These are phyloP conservation scores for Nothopassalora personata DNA, from an alignment of 2,329 filamentous ascomycete species.

Conservation along the genomic window DNA sequence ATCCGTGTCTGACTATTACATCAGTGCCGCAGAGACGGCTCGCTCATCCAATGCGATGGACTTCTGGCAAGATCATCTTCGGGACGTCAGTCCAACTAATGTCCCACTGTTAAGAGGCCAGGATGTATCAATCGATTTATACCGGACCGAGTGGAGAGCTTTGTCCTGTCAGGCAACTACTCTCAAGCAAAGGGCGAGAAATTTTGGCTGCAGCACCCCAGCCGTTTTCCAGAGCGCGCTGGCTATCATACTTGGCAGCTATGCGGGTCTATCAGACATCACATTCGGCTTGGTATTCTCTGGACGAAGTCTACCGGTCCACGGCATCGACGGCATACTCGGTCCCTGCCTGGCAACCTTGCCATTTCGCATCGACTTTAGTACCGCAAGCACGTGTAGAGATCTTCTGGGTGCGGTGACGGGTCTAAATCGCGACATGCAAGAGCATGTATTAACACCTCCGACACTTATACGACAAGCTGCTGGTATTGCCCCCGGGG, in stretches of 20 bases:
- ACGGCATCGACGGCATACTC: conserved; percentile 64
- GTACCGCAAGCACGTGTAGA: conserved; percentile 45
- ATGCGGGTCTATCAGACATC: conserved; percentile 62
- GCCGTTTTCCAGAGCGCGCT: conserved; percentile 71
- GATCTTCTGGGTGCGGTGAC: conserved; percentile 64
- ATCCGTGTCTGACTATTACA: conserved; percentile 51
- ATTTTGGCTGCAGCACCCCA: conserved; percentile 54
- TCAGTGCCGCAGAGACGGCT: conserved; percentile 11
- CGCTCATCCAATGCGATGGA: conserved; percentile 43
- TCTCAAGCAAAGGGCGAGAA: conserved; percentile 9
- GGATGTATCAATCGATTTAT: conserved; percentile 13
- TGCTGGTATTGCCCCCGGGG: conserved; percentile 50
- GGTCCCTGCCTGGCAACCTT: conserved; percentile 76
- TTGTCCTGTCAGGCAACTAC: conserved; percentile 8
- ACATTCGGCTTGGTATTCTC: conserved; percentile 76
- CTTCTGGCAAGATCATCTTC: conserved; percentile 67
- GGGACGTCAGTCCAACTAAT: conserved; percentile 48
- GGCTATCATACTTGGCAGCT: conserved; percentile 58
- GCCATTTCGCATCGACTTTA: conserved; percentile 62
- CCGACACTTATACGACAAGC: conserved; percentile 64
- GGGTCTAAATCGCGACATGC: conserved; percentile 56
- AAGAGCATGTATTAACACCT: conserved; percentile 60
- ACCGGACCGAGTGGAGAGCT: conserved; percentile 20
- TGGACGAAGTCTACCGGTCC: conserved; percentile 67
- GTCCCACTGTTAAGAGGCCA: conserved; percentile 56